These are phyloP conservation scores for Rhododendron ferrugineum DNA, from an alignment of 148 eudicot genomes.

Conservation along the genomic window DNA sequence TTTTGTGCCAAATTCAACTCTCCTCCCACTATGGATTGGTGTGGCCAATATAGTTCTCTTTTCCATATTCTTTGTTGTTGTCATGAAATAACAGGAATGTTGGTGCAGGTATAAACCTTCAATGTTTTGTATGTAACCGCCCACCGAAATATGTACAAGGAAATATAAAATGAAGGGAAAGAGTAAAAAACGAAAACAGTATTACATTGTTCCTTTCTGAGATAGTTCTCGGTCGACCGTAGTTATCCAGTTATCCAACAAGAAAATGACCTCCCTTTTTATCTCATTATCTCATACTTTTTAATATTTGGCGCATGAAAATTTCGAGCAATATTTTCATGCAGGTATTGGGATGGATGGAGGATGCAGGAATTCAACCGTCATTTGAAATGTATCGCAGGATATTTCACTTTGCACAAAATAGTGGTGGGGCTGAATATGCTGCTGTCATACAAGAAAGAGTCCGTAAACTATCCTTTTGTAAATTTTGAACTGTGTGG, in stretches of 20 bases:
- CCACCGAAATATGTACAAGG: not conserved
- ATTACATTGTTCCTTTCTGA: not conserved
- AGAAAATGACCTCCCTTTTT: not conserved
- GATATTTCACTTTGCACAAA: conserved; percentile 59
- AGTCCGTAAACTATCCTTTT: conserved; percentile 28
- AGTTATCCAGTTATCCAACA: not conserved
- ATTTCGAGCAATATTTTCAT: not conserved
- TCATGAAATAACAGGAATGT: not conserved
- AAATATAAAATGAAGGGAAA: not conserved
- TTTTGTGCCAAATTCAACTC: not conserved
- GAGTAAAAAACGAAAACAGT: not conserved
- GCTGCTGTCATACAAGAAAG: conserved; percentile 53
- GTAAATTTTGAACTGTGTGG: not conserved
- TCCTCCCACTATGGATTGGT: not conserved
- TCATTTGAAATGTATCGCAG: conserved; percentile 54
- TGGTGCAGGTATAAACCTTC: not conserved
- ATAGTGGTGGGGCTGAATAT: conserved; percentile 51
- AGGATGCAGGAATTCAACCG: conserved; percentile 66
- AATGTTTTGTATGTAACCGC: not conserved
- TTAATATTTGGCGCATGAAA: not conserved
- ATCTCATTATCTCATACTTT: not conserved
- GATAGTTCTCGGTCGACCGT: not conserved
- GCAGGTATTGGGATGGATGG: conserved; percentile 95
- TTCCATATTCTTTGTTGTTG: not conserved
- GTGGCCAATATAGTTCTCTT: not conserved